Base-by-base conservation (phyloP, 805 yeast species). In the Saturnispora dispora region DNA sequence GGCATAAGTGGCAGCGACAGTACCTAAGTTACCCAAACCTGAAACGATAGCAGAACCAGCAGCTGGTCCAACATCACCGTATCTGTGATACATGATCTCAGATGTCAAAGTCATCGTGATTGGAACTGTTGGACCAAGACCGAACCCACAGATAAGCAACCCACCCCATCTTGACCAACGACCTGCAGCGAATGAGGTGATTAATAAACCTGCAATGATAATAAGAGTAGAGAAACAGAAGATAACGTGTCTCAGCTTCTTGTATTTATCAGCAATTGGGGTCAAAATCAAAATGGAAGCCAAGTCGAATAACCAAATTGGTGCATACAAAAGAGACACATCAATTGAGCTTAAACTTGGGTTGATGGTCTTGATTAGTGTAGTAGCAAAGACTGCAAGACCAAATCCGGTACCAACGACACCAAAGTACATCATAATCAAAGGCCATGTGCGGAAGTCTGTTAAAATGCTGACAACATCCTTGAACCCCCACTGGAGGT, bases 371-470 rank as follows among this genome's bases (percentile, higher is more conserved):
- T 73, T 66, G 59, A 88, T 83, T 57, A 88, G 78, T 8, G 91
- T 81, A 3, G 95, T 82, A 5, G 90, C 96, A 66, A 84, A 88
- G 20, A 83, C 91, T 32, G 89, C 89, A 46, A 88, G 70, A 32
- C 95, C 96, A 60, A 76, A 82, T 1, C 96, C 96, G n/a, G 88
- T 80, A 45, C 96, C 96, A 25, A 88, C 96, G 20, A 85, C 95
- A 18, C 96, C 96, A 63, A 88, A 88, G 68, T 88, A 88, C 96
- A 88, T 88, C 68, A 88, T 72, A 44, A 86, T 71, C 53, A 88
- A 66, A 1, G 95, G 93, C 90, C 90, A 87, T 41, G 83, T 72
- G 56, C 93, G 73, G 44, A 75, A 60, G 62, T 88, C 96, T 32
- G 71, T 59, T 22, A 85, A 57, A 40, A 88, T 76, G 8, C 63